A percentile compares a stretch with the other conserved stretches of the same genome.
phyloP scores from a whole-genome alignment of 2,329 filamentous ascomycete species.

The Trichoderma simmonsii region DNA sequence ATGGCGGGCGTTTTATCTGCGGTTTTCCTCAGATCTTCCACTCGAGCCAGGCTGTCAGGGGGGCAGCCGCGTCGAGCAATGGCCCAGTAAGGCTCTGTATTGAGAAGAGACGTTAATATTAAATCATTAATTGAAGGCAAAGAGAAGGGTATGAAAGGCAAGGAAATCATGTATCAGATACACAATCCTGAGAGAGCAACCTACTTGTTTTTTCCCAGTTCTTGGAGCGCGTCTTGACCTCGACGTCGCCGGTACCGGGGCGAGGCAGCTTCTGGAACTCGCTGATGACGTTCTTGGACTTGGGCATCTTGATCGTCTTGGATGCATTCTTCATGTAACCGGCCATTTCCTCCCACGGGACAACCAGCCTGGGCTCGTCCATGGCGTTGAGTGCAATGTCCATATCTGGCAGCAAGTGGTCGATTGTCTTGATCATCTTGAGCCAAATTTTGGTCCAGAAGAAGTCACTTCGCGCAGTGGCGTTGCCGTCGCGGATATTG shows the following conservation, averaged over 20 bases:
- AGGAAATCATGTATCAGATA: neutral
- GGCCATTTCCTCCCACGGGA: slow-evolving; percentile 61
- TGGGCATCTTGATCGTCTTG: slow-evolving; percentile 43
- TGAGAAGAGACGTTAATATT: slow-evolving; percentile 14
- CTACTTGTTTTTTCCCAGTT: slow-evolving; percentile 48
- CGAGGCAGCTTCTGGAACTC: slow-evolving; percentile 43
- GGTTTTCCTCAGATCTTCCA: slow-evolving; percentile 40
- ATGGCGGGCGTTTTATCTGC: slow-evolving; percentile 46
- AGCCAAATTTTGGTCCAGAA: slow-evolving; percentile 59
- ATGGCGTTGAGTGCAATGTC: slow-evolving; percentile 64
- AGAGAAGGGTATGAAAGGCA: neutral
- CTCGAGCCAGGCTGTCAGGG: slow-evolving; percentile 59
- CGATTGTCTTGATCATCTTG: slow-evolving; percentile 50
- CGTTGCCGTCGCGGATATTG: slow-evolving; percentile 51
- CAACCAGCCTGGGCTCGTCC: slow-evolving; percentile 64
- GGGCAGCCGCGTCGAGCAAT: slow-evolving; percentile 59
- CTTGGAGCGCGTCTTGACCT: slow-evolving; percentile 38
- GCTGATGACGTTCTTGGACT: slow-evolving; percentile 43
- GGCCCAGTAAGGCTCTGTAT: slow-evolving; percentile 52
- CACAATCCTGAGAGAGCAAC: neutral
- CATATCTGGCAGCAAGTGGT: slow-evolving; percentile 61
- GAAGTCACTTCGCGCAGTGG: slow-evolving; percentile 51
- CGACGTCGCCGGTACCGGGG: slow-evolving; percentile 36
- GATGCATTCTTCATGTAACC: slow-evolving; percentile 51
- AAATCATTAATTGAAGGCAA: neutral